These are phyloP conservation scores for Diddensiella caesifluorescens DNA, from an alignment of 805 yeast genomes.

Conservation along the genomic window DNA sequence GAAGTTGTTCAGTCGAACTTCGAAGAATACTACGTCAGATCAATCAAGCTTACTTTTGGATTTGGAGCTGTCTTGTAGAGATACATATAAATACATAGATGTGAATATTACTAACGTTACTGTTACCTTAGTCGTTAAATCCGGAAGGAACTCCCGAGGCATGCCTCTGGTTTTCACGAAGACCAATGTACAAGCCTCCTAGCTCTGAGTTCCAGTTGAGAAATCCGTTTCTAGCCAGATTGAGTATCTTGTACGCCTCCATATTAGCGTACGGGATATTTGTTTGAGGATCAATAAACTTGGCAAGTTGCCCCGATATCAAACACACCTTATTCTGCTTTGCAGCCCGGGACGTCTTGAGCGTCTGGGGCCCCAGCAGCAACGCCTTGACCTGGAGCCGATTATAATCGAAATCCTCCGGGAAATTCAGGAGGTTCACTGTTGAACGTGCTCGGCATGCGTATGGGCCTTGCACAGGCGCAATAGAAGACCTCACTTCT, in stretches of 20 bases:
- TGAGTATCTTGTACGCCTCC: conserved; percentile 67
- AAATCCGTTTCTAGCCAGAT: conserved; percentile 43
- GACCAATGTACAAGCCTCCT: conserved; percentile 44
- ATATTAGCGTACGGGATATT: conserved; percentile 84
- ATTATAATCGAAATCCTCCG: conserved; percentile 16
- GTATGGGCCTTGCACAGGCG: conserved; percentile 21
- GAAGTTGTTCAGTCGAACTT: conserved; percentile 75
- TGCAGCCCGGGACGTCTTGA: conserved; percentile 38
- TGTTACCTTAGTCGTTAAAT: conserved; percentile 34
- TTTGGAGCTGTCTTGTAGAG: conserved; percentile 80
- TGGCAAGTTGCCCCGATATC: conserved; percentile 72
- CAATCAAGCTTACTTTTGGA: conserved; percentile 89
- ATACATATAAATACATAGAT: conserved; percentile 8
- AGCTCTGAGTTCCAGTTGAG: conserved; percentile 47
- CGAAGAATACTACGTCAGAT: conserved; percentile 80
- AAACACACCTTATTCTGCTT: conserved; percentile 59
- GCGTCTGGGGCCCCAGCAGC: conserved; percentile 31
- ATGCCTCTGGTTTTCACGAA: conserved; percentile 40
- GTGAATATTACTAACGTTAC: background rate
- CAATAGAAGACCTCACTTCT: background rate
- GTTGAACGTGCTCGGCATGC: conserved; percentile 11
- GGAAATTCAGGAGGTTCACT: conserved; percentile 15
- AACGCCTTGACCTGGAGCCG: conserved; percentile 14
- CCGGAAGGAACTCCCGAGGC: conserved; percentile 90
- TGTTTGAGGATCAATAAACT: conserved; percentile 80